phyloP scores from a whole-genome alignment of 202 grass and related monocot species.

The Bolboschoenoplectus hybrid region DNA sequence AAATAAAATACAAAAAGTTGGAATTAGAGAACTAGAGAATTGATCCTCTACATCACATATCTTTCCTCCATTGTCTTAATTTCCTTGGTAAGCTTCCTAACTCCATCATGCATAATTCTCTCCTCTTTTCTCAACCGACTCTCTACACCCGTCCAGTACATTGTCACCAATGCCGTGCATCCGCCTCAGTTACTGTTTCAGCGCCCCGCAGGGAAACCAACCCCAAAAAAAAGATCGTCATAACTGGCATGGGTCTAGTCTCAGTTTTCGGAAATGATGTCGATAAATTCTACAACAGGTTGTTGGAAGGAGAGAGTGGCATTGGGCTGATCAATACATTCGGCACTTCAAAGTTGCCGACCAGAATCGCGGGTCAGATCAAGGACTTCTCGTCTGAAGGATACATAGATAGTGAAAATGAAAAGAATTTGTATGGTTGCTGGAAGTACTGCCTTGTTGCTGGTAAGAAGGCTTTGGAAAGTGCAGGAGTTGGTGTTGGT shows the following conservation, averaged over 20 bases:
- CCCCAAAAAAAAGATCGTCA: slow-evolving; percentile 51
- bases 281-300: slow-evolving; percentile 45
- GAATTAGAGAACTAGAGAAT: background rate
- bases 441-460: slow-evolving; percentile 51
- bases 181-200: slow-evolving; percentile 5
- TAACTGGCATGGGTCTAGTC: slow-evolving; percentile 52
- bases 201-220: slow-evolving; percentile 44
- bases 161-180: background rate
- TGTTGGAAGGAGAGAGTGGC: slow-evolving; percentile 52
- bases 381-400: slow-evolving; percentile 53
- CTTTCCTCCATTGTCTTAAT: background rate
- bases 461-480: slow-evolving; percentile 61
- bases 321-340: slow-evolving; percentile 49
- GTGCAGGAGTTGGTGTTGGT: slow-evolving; percentile 45
- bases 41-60: background rate
- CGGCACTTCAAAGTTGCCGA: slow-evolving; percentile 46
- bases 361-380: slow-evolving; percentile 53
- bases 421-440: slow-evolving; percentile 55
- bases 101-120: slow-evolving; percentile 28
- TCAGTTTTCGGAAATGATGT: slow-evolving; percentile 63
- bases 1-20: background rate
- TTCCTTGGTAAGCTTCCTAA: background rate
- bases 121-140: slow-evolving; percentile 36
- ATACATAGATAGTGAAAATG: slow-evolving; percentile 55
- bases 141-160: slow-evolving; percentile 39